Conservation (phyloP, 2,329 filamentous ascomycete species). For the Diaporthe citrichinensis region DNA sequence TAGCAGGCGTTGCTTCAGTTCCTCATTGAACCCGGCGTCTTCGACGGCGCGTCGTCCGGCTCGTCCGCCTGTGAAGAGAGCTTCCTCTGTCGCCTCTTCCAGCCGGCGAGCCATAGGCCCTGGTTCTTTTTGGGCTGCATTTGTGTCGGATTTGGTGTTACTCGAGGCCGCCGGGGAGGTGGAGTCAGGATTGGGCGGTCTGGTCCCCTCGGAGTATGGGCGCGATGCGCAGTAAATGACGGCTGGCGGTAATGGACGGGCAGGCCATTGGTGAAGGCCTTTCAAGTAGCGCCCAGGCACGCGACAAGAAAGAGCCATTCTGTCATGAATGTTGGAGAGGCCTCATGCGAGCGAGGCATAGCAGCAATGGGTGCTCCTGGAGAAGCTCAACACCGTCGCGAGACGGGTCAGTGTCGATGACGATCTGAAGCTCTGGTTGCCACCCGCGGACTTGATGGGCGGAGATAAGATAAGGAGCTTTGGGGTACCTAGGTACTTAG, state of each 20-base stretch:
- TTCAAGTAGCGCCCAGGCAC: slow-evolving; percentile 16
- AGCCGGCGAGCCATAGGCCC: slow-evolving; percentile 71
- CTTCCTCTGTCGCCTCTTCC: slow-evolving; percentile 74
- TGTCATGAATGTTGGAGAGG: not conserved
- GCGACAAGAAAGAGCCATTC: slow-evolving; percentile 35
- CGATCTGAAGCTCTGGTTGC: slow-evolving; percentile 22
- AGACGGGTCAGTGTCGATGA: slow-evolving; percentile 22
- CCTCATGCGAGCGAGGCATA: slow-evolving; percentile 12
- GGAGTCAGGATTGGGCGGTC: not conserved
- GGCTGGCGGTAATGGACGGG: not conserved
- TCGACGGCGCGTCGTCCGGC: slow-evolving; percentile 72
- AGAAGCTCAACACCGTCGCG: not conserved
- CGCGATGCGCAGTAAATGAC: not conserved
- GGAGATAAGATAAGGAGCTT: slow-evolving; percentile 37
- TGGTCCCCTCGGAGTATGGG: slow-evolving; percentile 30
- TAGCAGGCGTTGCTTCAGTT: slow-evolving; percentile 71
- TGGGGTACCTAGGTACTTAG: not conserved
- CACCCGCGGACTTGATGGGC: slow-evolving; percentile 17
- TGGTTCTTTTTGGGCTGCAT: slow-evolving; percentile 43
- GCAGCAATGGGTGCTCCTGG: not conserved
- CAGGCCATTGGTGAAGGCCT: not conserved
- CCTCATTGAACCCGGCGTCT: slow-evolving; percentile 75
- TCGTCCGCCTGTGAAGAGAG: slow-evolving; percentile 69
- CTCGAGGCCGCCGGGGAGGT: not conserved
- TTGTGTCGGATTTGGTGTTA: not conserved